phyloP scores from a whole-genome alignment of 2,329 filamentous ascomycete species.

The Curvularia verruculosa region DNA sequence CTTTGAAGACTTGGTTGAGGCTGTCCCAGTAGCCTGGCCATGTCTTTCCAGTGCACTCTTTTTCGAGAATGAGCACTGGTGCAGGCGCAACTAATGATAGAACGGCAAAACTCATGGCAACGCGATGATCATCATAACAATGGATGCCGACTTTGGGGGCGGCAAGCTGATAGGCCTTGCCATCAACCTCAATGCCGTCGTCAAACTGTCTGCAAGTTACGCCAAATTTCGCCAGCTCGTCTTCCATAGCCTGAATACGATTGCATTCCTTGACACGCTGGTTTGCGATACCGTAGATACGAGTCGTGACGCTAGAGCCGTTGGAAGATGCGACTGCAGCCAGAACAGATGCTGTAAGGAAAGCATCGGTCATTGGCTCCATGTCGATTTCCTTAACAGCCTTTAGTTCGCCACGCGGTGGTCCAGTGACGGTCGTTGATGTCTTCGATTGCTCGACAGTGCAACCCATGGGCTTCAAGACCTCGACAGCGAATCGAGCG shows the following conservation, averaged over 20 bases:
- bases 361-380: conserved; percentile 99
- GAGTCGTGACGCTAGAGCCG: conserved; percentile 67
- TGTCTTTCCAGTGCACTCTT: conserved; percentile 94
- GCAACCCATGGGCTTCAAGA: conserved; percentile 93
- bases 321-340: conserved; percentile 84
- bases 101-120: conserved; percentile 98
- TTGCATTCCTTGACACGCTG: conserved; percentile 99
- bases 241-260: conserved; percentile 92
- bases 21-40: conserved; percentile 99
- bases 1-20: conserved; percentile 77
- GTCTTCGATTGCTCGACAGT: conserved; percentile 80
- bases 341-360: conserved; percentile 91
- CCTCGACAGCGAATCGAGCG: conserved; percentile 89
- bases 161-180: conserved; percentile 59
- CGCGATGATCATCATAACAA: conserved; percentile 97
- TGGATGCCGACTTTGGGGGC: conserved; percentile 69
- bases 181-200: conserved; percentile 84
- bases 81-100: conserved; percentile 73
- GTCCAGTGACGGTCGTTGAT: conserved; percentile 92
- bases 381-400: conserved; percentile 87
- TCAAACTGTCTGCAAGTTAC: conserved; percentile 85
- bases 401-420: conserved; percentile 72
- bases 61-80: conserved; percentile 80
- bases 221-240: conserved; percentile 91
- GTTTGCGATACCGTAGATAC: conserved; percentile 93